phyloP scores from a whole-genome alignment of 2,329 filamentous ascomycete species.

The Aspergillus fijiensis region DNA sequence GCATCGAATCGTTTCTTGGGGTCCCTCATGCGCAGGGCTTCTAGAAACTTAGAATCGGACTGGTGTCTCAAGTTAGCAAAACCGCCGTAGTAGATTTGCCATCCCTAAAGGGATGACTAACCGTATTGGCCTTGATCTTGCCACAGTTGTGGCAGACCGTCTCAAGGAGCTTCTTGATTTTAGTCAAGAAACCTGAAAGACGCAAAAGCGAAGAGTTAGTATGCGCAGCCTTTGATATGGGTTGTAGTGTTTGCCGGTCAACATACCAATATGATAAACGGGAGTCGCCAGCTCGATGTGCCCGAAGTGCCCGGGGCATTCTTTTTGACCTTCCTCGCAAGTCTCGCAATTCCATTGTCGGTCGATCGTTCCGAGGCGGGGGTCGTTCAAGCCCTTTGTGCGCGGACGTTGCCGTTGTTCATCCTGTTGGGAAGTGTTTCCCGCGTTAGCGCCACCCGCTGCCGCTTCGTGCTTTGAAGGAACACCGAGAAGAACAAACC shows the following conservation, averaged over 20 bases:
- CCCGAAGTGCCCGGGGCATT: conserved; percentile 97
- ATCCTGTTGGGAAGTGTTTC: conserved; percentile 52
- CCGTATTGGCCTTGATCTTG: conserved; percentile 95
- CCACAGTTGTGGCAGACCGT: conserved; percentile 99
- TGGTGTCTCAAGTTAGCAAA: conserved; percentile 54
- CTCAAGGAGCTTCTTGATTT: conserved; percentile 99
- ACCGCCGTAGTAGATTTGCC: conserved; percentile 54
- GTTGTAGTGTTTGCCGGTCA: not conserved
- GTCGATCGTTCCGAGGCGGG: conserved; percentile 93
- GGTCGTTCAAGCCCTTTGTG: conserved; percentile 90
- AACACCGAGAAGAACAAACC: conserved; percentile 48
- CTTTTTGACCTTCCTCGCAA: conserved; percentile 90
- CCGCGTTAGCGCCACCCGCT: conserved; percentile 22
- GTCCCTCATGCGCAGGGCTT: conserved; percentile 81
- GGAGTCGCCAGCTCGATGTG: conserved; percentile 97
- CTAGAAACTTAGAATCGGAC: conserved; percentile 79
- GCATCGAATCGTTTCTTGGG: conserved; percentile 91
- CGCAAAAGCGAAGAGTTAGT: conserved; percentile 25
- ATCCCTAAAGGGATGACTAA: conserved; percentile 71
- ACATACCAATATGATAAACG: conserved; percentile 77
- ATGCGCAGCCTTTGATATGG: not conserved
- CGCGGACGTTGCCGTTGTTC: conserved; percentile 89
- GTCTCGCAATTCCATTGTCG: conserved; percentile 94
- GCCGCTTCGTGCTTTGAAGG: not conserved
- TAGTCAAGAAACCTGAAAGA: conserved; percentile 83